These are phyloP conservation scores for Teratosphaeria zuluensis DNA, from an alignment of 2,329 filamentous ascomycete genomes.

Conservation along the genomic window DNA sequence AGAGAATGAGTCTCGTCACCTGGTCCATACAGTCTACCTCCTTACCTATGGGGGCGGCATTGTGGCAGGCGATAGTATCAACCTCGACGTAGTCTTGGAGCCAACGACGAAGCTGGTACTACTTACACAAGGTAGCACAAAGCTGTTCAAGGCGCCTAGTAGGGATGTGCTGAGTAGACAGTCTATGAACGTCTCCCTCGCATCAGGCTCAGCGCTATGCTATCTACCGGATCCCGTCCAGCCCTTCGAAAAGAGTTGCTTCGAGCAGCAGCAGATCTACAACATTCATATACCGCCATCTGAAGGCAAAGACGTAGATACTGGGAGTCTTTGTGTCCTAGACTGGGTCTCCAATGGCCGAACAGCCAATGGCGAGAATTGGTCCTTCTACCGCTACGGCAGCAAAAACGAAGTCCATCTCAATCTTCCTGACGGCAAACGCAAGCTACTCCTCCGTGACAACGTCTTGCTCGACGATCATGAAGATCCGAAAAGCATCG, in stretches of 20 bases:
- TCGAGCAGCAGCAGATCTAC: constrained; percentile 77
- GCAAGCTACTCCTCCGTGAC: constrained; percentile 70
- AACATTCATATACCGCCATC: constrained; percentile 5
- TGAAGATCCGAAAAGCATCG: constrained; percentile 17
- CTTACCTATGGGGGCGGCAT: constrained; percentile 92
- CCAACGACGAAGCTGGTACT: constrained; percentile 53
- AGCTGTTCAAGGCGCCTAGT: constrained; percentile 75
- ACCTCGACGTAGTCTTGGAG: constrained; percentile 59
- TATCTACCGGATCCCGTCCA: constrained; percentile 87
- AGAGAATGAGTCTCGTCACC: constrained; percentile 31
- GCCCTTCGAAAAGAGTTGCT: constrained; percentile 75
- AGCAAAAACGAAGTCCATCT: constrained; percentile 83
- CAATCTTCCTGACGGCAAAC: constrained; percentile 26
- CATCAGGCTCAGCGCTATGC: constrained; percentile 42
- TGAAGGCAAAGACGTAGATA: background rate
- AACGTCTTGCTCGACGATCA: constrained; percentile 57
- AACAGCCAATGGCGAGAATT: constrained; percentile 74
- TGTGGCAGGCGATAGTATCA: constrained; percentile 75
- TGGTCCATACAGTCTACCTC: constrained; percentile 70
- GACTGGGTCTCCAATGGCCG: constrained; percentile 94
- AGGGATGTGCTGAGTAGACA: constrained; percentile 28
- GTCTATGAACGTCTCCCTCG: constrained; percentile 38
- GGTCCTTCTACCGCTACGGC: constrained; percentile 70
- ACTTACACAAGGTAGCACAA: constrained; percentile 70
- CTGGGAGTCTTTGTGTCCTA: constrained; percentile 59